A percentile compares a stretch with the other conserved stretches of the same genome.
These are phyloP conservation scores for Rhodotorula toruloides DNA, from an alignment of 768 basidiomycete genomes.

Conservation along the genomic window DNA sequence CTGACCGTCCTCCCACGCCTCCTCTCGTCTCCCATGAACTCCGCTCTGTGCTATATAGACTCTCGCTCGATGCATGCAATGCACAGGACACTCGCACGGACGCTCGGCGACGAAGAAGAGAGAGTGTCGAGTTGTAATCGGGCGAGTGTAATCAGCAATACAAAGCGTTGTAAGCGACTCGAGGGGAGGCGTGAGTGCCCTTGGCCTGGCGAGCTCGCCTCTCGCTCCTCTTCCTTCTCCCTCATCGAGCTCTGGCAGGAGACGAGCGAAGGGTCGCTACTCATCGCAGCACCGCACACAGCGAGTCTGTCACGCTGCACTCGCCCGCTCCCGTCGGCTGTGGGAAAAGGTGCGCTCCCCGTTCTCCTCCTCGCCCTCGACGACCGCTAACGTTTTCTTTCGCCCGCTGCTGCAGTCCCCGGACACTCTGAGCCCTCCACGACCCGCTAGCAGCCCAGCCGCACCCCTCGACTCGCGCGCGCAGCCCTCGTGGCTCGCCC, in stretches of 20 bases:
- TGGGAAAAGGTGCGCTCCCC: not conserved
- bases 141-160: too few species aligned
- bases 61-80: too few species aligned
- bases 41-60: too few species aligned
- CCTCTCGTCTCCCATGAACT: too few species aligned
- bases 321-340: not conserved
- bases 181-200: too few species aligned
- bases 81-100: too few species aligned
- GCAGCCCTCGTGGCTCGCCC: not conserved
- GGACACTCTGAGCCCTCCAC: not conserved
- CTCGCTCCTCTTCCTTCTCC: not conserved
- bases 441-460: not conserved
- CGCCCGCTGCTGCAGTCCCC: not conserved
- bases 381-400: not conserved
- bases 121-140: too few species aligned
- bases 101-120: too few species aligned
- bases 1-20: too few species aligned
- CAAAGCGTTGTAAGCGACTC: too few species aligned
- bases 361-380: not conserved
- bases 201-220: too few species aligned
- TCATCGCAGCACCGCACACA: conserved; percentile 1
- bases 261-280: conserved; percentile 1
- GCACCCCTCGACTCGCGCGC: not conserved
- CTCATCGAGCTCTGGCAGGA: not conserved
- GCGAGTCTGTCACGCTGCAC: not conserved